Conservation (phyloP, 176 grass and related monocot genomes). For the Tillandsia fasciculata region DNA sequence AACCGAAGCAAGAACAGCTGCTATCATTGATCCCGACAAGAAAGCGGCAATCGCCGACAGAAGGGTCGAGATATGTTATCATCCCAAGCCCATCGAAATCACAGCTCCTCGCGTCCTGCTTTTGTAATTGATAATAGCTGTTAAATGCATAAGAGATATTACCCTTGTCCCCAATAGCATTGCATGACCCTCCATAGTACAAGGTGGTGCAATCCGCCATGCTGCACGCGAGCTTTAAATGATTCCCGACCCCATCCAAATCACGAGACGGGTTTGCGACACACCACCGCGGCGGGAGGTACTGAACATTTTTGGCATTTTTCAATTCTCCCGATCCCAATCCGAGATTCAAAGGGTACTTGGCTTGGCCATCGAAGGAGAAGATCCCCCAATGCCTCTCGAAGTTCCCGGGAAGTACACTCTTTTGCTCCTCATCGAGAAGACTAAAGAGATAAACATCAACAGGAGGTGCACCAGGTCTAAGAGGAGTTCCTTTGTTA, state of each 20-base stretch:
- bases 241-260: conserved; percentile 38
- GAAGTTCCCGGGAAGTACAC: conserved; percentile 64
- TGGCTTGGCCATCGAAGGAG: conserved; percentile 90
- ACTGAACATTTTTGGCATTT: conserved; percentile 71
- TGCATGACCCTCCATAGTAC: conserved; percentile 68
- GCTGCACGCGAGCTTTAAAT: conserved; percentile 71
- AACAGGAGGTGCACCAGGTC: conserved; percentile 58
- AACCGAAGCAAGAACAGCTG: conserved; percentile 27
- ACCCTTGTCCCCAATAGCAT: conserved; percentile 68
- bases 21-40: conserved; percentile 63
- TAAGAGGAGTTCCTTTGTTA: conserved; percentile 79
- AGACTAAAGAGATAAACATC: conserved; percentile 91
- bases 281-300: conserved; percentile 84
- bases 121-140: conserved; percentile 89
- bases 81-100: conserved; percentile 72
- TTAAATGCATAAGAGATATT: conserved; percentile 92
- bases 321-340: conserved; percentile 51
- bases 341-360: conserved; percentile 79
- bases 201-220: conserved; percentile 79
- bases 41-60: conserved; percentile 64
- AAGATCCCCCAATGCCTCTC: conserved; percentile 94
- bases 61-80: conserved; percentile 85
- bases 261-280: conserved; percentile 48
- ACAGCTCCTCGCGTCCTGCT: conserved; percentile 72
- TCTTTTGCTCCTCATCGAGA: conserved; percentile 87